These are phyloP conservation scores for Solanum acaule DNA, from an alignment of 257 asterid genomes.

Conservation along the genomic window DNA sequence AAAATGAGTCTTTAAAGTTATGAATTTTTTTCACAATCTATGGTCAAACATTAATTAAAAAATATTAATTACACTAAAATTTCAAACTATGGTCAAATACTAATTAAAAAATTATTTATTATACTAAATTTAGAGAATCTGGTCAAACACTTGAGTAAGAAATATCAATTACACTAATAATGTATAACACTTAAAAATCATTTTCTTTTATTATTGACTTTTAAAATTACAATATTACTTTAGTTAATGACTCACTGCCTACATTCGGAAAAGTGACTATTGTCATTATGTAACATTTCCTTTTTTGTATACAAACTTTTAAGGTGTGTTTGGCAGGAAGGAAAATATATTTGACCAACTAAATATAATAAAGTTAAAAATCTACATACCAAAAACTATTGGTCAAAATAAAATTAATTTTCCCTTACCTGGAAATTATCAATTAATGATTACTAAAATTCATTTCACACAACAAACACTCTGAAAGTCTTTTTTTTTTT, in stretches of 20 bases:
- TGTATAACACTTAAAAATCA: not conserved
- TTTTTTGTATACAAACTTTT: too few relatives aligned
- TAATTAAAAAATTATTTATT: too few relatives aligned
- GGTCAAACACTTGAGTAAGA: not conserved
- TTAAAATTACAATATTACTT: not conserved
- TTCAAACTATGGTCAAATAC: not conserved
- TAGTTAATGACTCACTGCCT: not conserved
- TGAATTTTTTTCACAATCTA: too few relatives aligned
- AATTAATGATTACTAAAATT: not conserved
- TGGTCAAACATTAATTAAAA: not conserved
- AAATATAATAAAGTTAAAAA: not conserved
- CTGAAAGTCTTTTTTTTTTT: not conserved
- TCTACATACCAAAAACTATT: not conserved
- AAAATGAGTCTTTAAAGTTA: too few relatives aligned
- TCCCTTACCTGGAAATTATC: not conserved
- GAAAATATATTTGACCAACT: not conserved
- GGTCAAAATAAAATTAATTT: not conserved
- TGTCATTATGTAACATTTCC: not conserved
- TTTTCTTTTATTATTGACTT: not conserved
- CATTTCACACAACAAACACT: not conserved
- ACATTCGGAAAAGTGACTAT: not conserved
- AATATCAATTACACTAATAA: not conserved
- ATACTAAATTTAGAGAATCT: not conserved
- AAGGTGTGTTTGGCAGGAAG: not conserved
- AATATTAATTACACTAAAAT: too few relatives aligned